phyloP scores from a whole-genome alignment of 2,329 filamentous ascomycete genomes.

The Diaporthe sp. region DNA sequence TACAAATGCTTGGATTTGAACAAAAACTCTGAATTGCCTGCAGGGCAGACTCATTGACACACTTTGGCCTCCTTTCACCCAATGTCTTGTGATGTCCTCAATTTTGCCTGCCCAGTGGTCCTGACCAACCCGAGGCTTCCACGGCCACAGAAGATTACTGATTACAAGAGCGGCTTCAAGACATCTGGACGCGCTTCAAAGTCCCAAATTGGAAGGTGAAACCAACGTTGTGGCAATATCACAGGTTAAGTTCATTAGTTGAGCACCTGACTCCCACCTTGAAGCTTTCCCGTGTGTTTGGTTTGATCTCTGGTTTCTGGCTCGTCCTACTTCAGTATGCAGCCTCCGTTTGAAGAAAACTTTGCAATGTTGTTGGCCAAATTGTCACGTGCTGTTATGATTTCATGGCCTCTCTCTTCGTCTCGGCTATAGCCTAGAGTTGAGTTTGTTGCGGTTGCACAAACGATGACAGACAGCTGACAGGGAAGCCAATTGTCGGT shows the following conservation, averaged over 20 bases:
- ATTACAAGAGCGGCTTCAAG: neutral
- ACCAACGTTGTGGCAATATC: neutral
- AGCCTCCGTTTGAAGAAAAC: neutral
- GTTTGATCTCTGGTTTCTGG: neutral
- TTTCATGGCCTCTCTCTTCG: too few species aligned
- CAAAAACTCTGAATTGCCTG: neutral
- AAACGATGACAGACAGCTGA: neutral
- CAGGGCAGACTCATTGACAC: neutral
- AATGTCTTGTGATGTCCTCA: neutral
- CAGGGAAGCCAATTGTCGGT: neutral
- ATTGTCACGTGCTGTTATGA: neutral
- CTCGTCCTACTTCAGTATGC: neutral
- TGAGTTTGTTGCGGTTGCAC: neutral
- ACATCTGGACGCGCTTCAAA: neutral
- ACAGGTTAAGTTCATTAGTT: constrained; percentile 14
- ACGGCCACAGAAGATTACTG: neutral
- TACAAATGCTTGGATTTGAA: too few species aligned
- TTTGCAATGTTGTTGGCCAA: neutral
- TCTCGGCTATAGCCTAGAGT: neutral
- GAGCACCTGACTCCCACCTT: neutral
- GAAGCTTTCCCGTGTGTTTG: neutral
- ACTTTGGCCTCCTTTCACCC: neutral
- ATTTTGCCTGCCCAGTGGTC: neutral
- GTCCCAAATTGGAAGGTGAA: constrained; percentile 10
- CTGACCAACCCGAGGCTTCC: neutral